Evolutionary conservation across 1,139 yeast species (phyloP), one percentile per base, ranked within the genome.

Genomic region (Candida freyschussii): DNA sequence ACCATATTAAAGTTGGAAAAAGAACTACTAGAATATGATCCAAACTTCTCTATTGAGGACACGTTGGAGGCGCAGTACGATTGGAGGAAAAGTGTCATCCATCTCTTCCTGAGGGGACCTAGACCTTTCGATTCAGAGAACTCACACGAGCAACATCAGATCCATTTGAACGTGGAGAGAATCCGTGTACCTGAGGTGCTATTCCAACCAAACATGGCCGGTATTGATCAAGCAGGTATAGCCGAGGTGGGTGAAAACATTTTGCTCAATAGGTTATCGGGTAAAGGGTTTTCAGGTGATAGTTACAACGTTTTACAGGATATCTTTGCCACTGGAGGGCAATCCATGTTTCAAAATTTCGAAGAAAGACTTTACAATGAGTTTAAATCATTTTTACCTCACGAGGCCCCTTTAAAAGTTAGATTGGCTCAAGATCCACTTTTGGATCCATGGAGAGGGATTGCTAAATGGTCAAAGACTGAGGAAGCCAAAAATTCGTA

Each of bases 131-230:
- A 78, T 47, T 70, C 77, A 16, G 81, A 78, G 38, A 69, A 75
- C 36, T 63, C 67, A 23, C 83, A 77, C 41, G 79, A 79, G 46
- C 85, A 81, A 32, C 95, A 89, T 58, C 97, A 91, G 60, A 66
- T 93, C 43, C 96, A 87, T 59, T 53, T 93, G 31, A 93, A 91
- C 56, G 71, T 89, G 20, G 99, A 93, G 59, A 71, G 98, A 37
- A 82, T 89, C 20, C 71, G 95, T 39, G 86, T 89, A 2, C 96
- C 97, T 0, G 99, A 93, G 57, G 79, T 89, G 1, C 55, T 86
- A 32, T 89, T 91, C 59, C 94, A 89, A 55, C 98, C 99, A n/a
- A 72, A 79, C 11, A 86, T 91, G 44, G 96, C 95, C 0, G 98
- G 98, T 11, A 65, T 87, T 21, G 98, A 93, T 56, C 97, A 89